phyloP scores from a whole-genome alignment of 768 basidiomycete species.

The Boletus huronensis region DNA sequence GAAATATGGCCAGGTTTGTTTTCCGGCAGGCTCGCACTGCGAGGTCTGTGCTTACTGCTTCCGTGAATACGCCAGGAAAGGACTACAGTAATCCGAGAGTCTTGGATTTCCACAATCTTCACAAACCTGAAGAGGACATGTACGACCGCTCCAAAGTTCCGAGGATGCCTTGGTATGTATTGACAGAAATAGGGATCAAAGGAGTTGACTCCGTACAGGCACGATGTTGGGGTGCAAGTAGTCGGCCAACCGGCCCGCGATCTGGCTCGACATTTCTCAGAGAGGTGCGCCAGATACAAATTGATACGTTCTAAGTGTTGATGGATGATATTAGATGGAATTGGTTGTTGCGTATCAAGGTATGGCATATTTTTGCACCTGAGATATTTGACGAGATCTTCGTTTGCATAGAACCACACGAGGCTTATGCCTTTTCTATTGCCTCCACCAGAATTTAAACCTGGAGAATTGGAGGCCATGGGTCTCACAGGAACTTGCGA shows the following conservation, averaged over 20 bases:
- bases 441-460: slow-evolving; percentile 89
- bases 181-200: background rate
- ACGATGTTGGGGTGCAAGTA: slow-evolving; percentile 94
- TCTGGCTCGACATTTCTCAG: slow-evolving; percentile 89
- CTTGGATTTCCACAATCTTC: slow-evolving; percentile 77
- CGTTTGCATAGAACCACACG: slow-evolving; percentile 70
- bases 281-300: slow-evolving; percentile 51
- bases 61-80: slow-evolving; percentile 55
- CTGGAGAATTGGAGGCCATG: slow-evolving; percentile 69
- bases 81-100: slow-evolving; percentile 93
- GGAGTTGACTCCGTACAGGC: slow-evolving; percentile 49
- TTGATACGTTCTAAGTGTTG: background rate
- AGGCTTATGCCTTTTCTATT: slow-evolving; percentile 88
- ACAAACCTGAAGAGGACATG: slow-evolving; percentile 93
- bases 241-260: slow-evolving; percentile 96
- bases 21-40: background rate
- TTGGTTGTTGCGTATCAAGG: slow-evolving; percentile 88
- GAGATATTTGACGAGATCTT: background rate
- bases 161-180: slow-evolving; percentile 88
- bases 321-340: slow-evolving; percentile 68
- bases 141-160: slow-evolving; percentile 87
- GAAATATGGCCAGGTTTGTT: slow-evolving; percentile 84
- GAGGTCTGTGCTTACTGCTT: background rate
- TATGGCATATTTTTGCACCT: slow-evolving; percentile 29
- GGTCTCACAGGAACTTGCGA: slow-evolving; percentile 96